Conservation (phyloP, 129 eudicot species). For the Erigeron canadensis region DNA sequence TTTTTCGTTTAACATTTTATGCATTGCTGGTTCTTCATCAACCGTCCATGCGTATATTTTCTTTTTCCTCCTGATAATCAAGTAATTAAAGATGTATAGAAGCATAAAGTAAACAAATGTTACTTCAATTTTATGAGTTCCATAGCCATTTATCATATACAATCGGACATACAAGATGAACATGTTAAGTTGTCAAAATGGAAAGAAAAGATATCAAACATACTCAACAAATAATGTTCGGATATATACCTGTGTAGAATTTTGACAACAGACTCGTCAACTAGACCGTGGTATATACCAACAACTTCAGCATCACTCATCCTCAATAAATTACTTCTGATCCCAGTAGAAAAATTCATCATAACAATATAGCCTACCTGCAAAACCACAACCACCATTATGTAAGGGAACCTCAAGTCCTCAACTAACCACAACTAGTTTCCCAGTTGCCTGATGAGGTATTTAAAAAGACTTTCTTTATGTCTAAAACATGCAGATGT, state of each 20-base stretch:
- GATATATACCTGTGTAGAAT: slow-evolving; percentile 64
- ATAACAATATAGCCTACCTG: slow-evolving; percentile 94
- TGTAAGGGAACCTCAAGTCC: not conserved
- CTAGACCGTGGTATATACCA: slow-evolving; percentile 79
- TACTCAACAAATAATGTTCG: not conserved
- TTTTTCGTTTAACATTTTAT: slow-evolving; percentile 55
- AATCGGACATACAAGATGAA: not conserved
- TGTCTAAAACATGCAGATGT: not conserved
- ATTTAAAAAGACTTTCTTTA: not conserved
- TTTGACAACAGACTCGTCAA: slow-evolving; percentile 67
- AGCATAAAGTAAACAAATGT: not conserved
- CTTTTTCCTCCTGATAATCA: slow-evolving; percentile 64
- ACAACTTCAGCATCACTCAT: slow-evolving; percentile 77
- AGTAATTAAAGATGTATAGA: not conserved
- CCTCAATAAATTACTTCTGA: slow-evolving; percentile 64
- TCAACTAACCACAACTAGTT: not conserved
- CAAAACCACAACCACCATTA: slow-evolving; percentile 21
- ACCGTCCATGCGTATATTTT: slow-evolving; percentile 96
- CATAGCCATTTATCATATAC: not conserved
- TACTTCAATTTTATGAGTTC: not conserved
- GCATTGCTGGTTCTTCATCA: slow-evolving; percentile 69
- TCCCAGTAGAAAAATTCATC: slow-evolving; percentile 72
- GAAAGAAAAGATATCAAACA: not conserved
- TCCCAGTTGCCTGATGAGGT: not conserved
- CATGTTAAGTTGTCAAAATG: not conserved